Conservation (phyloP, 148 eudicot species). For the Rhododendron mucronatum region DNA sequence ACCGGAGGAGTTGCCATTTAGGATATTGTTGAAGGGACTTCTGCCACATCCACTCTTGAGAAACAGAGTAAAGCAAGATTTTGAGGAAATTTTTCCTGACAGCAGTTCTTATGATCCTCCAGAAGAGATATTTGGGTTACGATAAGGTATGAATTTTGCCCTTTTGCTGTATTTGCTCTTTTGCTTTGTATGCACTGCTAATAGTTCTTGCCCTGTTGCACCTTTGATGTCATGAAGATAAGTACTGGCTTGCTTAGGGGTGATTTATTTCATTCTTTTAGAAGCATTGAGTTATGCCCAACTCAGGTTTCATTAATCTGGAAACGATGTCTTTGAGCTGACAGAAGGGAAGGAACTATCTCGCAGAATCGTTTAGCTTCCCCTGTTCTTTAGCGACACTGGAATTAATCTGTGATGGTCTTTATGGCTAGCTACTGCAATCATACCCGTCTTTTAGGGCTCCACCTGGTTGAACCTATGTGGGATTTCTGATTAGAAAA, state of each 20-base stretch:
- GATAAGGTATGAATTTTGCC: constrained; percentile 42
- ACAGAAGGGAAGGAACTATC: not conserved
- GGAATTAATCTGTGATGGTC: not conserved
- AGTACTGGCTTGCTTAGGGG: not conserved
- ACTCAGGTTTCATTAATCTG: not conserved
- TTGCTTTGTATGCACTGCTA: not conserved
- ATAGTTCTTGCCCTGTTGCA: not conserved
- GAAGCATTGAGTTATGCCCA: not conserved
- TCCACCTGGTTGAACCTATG: not conserved
- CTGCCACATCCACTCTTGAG: constrained; percentile 92
- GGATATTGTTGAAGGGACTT: constrained; percentile 86
- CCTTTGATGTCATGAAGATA: not conserved
- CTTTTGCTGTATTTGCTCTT: not conserved
- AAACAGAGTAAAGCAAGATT: constrained; percentile 86
- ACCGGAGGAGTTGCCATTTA: constrained; percentile 87
- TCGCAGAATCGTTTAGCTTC: not conserved
- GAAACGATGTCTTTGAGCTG: not conserved
- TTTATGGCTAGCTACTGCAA: not conserved
- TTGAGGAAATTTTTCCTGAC: constrained; percentile 91
- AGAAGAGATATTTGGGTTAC: constrained; percentile 85
- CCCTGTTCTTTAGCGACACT: not conserved
- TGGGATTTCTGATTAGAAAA: not conserved
- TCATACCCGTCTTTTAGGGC: not conserved
- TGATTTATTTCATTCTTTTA: not conserved
- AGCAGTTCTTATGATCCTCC: constrained; percentile 87